Percentiles rank a stretch among this genome's conserved stretches.
phyloP scores from a whole-genome alignment of 495 filamentous ascomycete species.

The Penicillium steckii region DNA sequence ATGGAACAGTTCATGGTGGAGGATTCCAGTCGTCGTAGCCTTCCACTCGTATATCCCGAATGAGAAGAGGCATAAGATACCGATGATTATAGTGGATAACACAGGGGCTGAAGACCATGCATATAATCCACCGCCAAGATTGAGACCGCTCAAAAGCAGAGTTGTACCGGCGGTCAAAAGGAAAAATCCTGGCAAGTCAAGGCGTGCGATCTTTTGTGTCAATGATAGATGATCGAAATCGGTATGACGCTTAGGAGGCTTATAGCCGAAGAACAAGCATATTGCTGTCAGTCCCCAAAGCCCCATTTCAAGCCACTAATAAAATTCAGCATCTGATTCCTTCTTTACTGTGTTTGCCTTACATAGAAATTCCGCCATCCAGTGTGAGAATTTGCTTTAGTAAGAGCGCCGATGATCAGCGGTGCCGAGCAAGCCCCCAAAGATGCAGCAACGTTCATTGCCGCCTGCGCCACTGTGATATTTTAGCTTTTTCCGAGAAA shows the following conservation, averaged over 20 bases:
- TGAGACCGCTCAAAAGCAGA: conserved; percentile 8
- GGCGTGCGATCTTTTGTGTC: conserved; percentile 9
- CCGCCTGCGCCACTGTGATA: neutral
- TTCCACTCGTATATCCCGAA: conserved; percentile 15
- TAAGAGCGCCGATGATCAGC: conserved; percentile 4
- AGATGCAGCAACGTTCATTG: conserved; percentile 4
- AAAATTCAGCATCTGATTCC: neutral
- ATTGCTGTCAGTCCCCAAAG: conserved; percentile 13
- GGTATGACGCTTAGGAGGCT: conserved; percentile 10
- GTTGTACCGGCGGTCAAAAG: conserved; percentile 8
- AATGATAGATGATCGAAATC: conserved; percentile 9
- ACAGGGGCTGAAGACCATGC: conserved; percentile 3
- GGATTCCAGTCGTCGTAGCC: conserved; percentile 10
- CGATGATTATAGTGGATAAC: conserved; percentile 4
- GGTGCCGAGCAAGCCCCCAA: conserved; percentile 2
- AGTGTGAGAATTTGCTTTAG: conserved; percentile 6
- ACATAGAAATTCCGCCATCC: conserved; percentile 7
- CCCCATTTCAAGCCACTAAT: conserved; percentile 13
- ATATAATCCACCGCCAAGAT: conserved; percentile 8
- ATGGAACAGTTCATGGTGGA: conserved; percentile 12
- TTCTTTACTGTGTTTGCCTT: neutral
- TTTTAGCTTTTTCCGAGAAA: neutral
- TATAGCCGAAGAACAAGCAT: conserved; percentile 11
- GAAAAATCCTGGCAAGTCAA: conserved; percentile 5
- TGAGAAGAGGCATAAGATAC: neutral